Conservation (phyloP, 1,284 basidiomycete species). For the Trichosporon faecale region DNA sequence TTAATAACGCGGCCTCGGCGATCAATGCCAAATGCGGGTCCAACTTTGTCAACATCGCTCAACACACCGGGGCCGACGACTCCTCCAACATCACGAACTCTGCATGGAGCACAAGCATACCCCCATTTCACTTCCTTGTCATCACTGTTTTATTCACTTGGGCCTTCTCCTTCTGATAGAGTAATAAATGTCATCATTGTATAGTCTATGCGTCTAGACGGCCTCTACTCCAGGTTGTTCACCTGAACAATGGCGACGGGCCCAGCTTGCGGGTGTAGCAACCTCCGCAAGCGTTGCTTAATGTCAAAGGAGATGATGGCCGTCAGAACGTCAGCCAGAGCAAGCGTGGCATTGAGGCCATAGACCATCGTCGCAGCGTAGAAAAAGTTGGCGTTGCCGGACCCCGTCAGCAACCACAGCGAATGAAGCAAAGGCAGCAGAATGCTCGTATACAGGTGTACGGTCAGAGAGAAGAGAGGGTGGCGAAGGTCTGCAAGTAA, state of each 20-base stretch:
- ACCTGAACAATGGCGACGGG: slow-evolving; percentile 16
- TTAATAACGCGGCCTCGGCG: slow-evolving; percentile 32
- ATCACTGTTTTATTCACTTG: neutral
- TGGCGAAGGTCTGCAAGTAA: slow-evolving; percentile 69
- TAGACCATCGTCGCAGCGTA: slow-evolving; percentile 94
- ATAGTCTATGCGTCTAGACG: neutral
- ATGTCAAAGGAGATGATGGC: slow-evolving; percentile 49
- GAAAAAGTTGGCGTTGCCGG: slow-evolving; percentile 98
- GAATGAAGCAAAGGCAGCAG: slow-evolving; percentile 89
- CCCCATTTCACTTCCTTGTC: neutral
- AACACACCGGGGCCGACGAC: neutral
- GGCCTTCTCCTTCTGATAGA: neutral
- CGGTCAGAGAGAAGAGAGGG: slow-evolving; percentile 77
- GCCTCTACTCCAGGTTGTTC: slow-evolving; percentile 14
- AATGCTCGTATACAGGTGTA: slow-evolving; percentile 78
- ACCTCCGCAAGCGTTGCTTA: neutral
- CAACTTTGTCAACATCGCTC: slow-evolving; percentile 27
- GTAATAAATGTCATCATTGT: slow-evolving; percentile 13
- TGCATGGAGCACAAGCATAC: slow-evolving; percentile 4
- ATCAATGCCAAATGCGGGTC: slow-evolving; percentile 42
- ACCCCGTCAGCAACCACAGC: slow-evolving; percentile 86
- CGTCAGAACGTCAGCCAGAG: slow-evolving; percentile 74
- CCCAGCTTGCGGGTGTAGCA: neutral
- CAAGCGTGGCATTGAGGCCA: slow-evolving; percentile 79
- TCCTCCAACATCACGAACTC: slow-evolving; percentile 4